Percentiles rank a stretch among this genome's conserved stretches.
phyloP scores from a whole-genome alignment of 75 land plant genomes.

The Isoetes taiwanensis region DNA sequence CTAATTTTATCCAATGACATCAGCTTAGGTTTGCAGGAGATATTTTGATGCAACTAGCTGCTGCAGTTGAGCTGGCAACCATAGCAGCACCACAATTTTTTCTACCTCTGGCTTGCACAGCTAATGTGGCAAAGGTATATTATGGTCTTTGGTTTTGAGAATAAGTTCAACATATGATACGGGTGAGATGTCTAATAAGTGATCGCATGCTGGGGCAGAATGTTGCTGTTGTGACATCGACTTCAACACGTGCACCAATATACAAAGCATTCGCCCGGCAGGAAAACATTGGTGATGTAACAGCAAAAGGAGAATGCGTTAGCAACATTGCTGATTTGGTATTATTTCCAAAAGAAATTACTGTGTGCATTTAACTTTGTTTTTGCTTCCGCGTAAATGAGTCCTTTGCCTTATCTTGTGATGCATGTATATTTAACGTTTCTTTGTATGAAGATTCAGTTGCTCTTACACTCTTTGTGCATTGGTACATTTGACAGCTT shows the following conservation, averaged over 20 bases:
- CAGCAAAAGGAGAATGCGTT: slow-evolving; percentile 98
- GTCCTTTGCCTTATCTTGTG: not conserved
- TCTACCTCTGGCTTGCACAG: slow-evolving; percentile 92
- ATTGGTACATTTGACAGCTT: slow-evolving; percentile 31
- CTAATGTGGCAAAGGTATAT: slow-evolving; percentile 96
- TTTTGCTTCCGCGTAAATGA: not conserved
- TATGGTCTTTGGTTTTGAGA: no score
- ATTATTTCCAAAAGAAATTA: slow-evolving; percentile 11
- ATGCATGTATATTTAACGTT: no score
- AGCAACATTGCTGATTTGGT: slow-evolving; percentile 98
- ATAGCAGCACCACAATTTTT: slow-evolving; percentile 73
- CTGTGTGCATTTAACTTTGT: not conserved
- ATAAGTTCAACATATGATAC: no score
- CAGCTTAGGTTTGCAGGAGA: slow-evolving; percentile 89
- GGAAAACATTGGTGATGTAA: slow-evolving; percentile 97
- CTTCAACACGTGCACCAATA: slow-evolving; percentile 97
- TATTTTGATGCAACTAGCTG: slow-evolving; percentile 89
- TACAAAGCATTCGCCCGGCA: slow-evolving; percentile 95
- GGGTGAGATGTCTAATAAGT: no score
- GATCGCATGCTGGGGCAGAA: no score
- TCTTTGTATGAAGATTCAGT: no score
- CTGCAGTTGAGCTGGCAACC: slow-evolving; percentile 88
- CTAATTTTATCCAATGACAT: not conserved
- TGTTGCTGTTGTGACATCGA: slow-evolving; percentile 94
- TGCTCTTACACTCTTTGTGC: no score